phyloP scores from a whole-genome alignment of 2,329 filamentous ascomycete genomes.

The Elsinoe necatrix region DNA sequence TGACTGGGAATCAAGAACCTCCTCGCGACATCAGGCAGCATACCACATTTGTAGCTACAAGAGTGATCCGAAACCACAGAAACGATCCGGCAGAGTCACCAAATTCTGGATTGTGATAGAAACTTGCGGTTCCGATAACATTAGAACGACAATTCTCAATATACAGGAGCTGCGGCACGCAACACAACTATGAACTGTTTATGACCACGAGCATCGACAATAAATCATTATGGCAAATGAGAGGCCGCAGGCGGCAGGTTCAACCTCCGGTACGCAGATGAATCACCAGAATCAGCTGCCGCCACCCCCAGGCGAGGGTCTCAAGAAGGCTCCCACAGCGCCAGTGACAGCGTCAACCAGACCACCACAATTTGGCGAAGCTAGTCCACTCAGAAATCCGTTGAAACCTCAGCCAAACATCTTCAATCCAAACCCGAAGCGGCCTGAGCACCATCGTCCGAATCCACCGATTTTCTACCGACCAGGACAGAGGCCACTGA shows the following conservation, averaged over 20 bases:
- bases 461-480: constrained; percentile 15
- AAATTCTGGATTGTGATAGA: too few species aligned
- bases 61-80: too few species aligned
- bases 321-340: constrained; percentile 1
- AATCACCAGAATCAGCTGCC: constrained; percentile 5
- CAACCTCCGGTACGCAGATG: background rate
- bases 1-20: background rate
- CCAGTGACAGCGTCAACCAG: constrained; percentile 4
- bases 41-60: background rate
- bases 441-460: constrained; percentile 18
- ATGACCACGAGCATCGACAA: background rate
- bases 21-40: background rate
- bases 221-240: constrained; percentile 1
- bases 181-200: background rate
- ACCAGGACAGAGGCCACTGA: background rate
- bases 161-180: background rate
- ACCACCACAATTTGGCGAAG: constrained; percentile 48
- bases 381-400: constrained; percentile 48
- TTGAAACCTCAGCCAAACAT: constrained; percentile 34
- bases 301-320: background rate
- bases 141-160: background rate
- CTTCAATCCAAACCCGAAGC: constrained; percentile 41
- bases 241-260: background rate
- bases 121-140: background rate
- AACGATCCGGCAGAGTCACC: too few species aligned